phyloP scores from a whole-genome alignment of 306 rosid species.

The Castanea crenata region DNA sequence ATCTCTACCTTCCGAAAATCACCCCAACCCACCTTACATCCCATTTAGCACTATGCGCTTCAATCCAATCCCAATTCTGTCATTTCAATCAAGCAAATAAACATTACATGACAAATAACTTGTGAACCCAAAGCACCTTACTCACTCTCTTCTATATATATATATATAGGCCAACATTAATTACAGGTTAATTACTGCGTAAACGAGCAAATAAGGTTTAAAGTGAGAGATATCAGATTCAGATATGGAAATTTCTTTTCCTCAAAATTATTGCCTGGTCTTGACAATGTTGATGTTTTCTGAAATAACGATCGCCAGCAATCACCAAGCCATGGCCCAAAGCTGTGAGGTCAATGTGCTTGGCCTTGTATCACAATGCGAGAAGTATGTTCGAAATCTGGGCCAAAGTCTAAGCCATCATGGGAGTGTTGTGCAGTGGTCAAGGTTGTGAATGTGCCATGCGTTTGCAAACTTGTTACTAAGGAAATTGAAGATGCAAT shows the following conservation, averaged over 20 bases:
- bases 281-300: constrained; percentile 18
- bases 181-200: too few relatives aligned
- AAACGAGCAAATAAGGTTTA: background rate
- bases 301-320: constrained; percentile 26
- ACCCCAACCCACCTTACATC: too few relatives aligned
- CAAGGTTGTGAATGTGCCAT: constrained; percentile 13
- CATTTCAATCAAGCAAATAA: too few relatives aligned
- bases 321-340: constrained; percentile 23
- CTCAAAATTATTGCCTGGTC: background rate
- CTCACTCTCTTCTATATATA: too few relatives aligned
- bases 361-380: constrained; percentile 11
- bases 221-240: too few relatives aligned
- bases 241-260: too few relatives aligned
- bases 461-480: constrained; percentile 32
- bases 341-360: constrained; percentile 24
- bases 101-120: too few relatives aligned
- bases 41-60: too few relatives aligned
- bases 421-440: constrained; percentile 34
- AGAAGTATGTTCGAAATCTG: constrained; percentile 29
- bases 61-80: too few relatives aligned
- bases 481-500: constrained; percentile 20
- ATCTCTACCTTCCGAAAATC: too few relatives aligned
- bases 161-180: too few relatives aligned
- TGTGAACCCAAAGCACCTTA: too few relatives aligned
- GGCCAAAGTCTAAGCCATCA: constrained; percentile 38